A percentile compares a stretch with the other conserved stretches of the same genome.
These are phyloP conservation scores for Cercospora zeina DNA, from an alignment of 2,329 filamentous ascomycete species.

Conservation along the genomic window DNA sequence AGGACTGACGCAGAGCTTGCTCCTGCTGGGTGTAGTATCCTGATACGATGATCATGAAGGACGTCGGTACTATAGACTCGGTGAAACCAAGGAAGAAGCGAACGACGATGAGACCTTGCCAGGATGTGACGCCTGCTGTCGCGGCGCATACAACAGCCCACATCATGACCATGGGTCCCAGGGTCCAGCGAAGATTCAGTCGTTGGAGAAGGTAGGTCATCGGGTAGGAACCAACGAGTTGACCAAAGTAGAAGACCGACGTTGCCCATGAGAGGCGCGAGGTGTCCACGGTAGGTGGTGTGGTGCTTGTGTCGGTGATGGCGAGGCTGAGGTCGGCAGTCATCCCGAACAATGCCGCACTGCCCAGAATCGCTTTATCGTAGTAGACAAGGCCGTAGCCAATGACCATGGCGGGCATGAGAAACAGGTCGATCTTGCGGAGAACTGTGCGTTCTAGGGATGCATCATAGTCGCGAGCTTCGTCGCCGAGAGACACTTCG, in stretches of 20 bases:
- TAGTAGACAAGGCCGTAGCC: slow-evolving; percentile 1
- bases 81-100: slow-evolving; percentile 31
- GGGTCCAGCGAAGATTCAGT: slow-evolving; percentile 46
- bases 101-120: slow-evolving; percentile 35
- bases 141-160: slow-evolving; percentile 1
- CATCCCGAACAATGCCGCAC: slow-evolving; percentile 10
- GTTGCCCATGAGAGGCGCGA: slow-evolving; percentile 7
- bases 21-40: slow-evolving; percentile 31
- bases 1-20: slow-evolving; percentile 18
- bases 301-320: slow-evolving; percentile 1
- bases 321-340: slow-evolving; percentile 6
- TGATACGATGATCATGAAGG: slow-evolving; percentile 51
- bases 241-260: slow-evolving; percentile 52
- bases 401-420: slow-evolving; percentile 11
- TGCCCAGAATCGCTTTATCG: slow-evolving; percentile 10
- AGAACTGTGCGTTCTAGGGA: slow-evolving; percentile 3
- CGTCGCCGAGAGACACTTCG: neutral
- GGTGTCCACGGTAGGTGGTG: neutral
- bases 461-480: slow-evolving; percentile 1
- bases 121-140: slow-evolving; percentile 37
- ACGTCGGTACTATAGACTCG: slow-evolving; percentile 30
- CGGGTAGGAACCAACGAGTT: slow-evolving; percentile 47
- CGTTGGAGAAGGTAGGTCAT: slow-evolving; percentile 46
- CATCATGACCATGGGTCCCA: slow-evolving; percentile 25
- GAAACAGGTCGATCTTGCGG: slow-evolving; percentile 8